A percentile compares a stretch with the other conserved stretches of the same genome.
Evolutionary conservation across 495 filamentous ascomycete species (phyloP).

Genomic region (Melanomma pulvis-pyrius): DNA sequence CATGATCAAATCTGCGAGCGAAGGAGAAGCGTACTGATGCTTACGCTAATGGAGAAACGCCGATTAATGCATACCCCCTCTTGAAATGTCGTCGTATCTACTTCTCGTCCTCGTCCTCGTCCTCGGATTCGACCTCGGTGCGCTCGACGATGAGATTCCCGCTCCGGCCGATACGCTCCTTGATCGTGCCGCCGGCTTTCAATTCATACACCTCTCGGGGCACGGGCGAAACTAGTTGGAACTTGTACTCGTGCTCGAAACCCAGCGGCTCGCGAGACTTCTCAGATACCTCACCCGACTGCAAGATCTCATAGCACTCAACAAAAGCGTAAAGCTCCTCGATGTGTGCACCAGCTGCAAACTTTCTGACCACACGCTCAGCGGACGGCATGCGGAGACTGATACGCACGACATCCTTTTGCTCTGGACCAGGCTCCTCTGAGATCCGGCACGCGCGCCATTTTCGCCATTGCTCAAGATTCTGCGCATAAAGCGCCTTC

Average conservation of each 20-base stretch:
- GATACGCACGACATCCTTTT: constrained; percentile 74
- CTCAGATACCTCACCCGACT: constrained; percentile 41
- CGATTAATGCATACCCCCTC: not conserved
- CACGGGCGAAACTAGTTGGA: constrained; percentile 79
- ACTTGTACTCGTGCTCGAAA: constrained; percentile 78
- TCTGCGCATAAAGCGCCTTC: constrained; percentile 58
- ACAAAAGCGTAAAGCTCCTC: constrained; percentile 97
- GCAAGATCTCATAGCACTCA: constrained; percentile 78
- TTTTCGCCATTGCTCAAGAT: constrained; percentile 71
- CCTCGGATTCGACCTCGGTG: constrained; percentile 60
- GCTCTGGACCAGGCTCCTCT: constrained; percentile 65
- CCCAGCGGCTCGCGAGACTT: constrained; percentile 58
- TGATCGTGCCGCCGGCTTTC: constrained; percentile 63
- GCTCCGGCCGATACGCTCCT: constrained; percentile 74
- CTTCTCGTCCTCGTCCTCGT: constrained; percentile 37
- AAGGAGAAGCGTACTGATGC: not conserved
- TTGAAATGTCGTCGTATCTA: not conserved
- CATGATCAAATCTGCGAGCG: not conserved
- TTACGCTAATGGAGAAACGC: not conserved
- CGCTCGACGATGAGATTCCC: constrained; percentile 87
- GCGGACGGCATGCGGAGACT: constrained; percentile 76
- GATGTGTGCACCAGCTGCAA: constrained; percentile 63
- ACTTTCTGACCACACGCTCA: constrained; percentile 74
- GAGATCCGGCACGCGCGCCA: constrained; percentile 74
- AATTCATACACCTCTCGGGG: constrained; percentile 77